phyloP scores from a whole-genome alignment of 371 early-diverging fungal species.

The Apophysomyces variabilis region DNA sequence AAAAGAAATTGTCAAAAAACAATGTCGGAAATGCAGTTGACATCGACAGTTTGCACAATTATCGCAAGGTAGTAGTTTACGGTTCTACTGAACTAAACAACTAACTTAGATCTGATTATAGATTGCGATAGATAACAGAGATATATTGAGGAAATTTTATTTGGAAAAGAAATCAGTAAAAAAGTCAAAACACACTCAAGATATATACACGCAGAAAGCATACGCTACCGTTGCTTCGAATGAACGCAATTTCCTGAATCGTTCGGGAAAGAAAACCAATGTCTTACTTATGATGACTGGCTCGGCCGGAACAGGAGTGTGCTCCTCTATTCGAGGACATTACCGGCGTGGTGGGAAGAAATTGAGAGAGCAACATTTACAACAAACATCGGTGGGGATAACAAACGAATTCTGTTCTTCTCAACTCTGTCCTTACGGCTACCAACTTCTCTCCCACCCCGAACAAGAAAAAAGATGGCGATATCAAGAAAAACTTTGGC shows the following conservation, averaged over 20 bases:
- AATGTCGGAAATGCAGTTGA: too few relatives aligned
- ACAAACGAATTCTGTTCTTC: background rate
- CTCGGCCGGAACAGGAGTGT: background rate
- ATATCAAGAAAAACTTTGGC: too few relatives aligned
- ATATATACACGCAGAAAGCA: background rate
- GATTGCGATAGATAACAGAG: background rate
- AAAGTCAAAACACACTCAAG: background rate
- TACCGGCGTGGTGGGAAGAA: background rate
- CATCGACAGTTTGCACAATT: too few relatives aligned
- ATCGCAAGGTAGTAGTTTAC: too few relatives aligned
- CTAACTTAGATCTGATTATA: too few relatives aligned
- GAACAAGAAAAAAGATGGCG: background rate
- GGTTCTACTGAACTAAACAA: too few relatives aligned
- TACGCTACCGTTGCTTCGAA: background rate
- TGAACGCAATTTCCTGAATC: background rate
- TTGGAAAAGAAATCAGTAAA: background rate
- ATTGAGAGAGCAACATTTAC: background rate
- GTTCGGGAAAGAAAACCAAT: background rate
- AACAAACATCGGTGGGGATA: background rate
- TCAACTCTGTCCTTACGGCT: background rate
- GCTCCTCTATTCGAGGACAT: background rate
- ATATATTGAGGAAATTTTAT: background rate
- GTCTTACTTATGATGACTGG: background rate
- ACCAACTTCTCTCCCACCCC: background rate
- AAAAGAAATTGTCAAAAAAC: too few relatives aligned